A percentile compares a stretch with the other conserved stretches of the same genome.
Evolutionary conservation across 1,284 basidiomycete species (phyloP).

Genomic region (Heliocybe sulcata): DNA sequence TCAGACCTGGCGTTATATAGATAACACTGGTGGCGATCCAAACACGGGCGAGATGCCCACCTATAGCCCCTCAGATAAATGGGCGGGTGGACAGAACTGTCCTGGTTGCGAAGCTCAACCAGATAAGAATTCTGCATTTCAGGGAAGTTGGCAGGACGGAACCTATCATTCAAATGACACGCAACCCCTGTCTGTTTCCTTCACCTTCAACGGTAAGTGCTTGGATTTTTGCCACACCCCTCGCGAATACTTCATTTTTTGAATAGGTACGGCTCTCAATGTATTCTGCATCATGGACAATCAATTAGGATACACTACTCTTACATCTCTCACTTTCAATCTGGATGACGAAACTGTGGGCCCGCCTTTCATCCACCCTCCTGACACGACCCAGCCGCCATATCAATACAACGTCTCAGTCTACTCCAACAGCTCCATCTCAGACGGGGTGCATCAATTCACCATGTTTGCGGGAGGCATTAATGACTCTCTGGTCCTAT

Average conservation of each 20-base stretch:
- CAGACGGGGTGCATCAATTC: conserved; percentile 4
- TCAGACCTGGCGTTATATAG: not conserved
- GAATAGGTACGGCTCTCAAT: conserved; percentile 8
- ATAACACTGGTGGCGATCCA: not conserved
- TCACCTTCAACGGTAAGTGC: conserved; percentile 11
- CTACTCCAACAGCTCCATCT: not conserved
- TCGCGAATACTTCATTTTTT: not conserved
- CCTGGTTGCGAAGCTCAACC: conserved; percentile 2
- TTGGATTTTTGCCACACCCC: not conserved
- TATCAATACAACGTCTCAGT: not conserved
- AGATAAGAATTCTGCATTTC: not conserved
- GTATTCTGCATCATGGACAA: conserved; percentile 7
- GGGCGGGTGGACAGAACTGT: conserved; percentile 4
- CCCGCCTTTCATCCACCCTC: not conserved
- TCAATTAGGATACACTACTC: not conserved
- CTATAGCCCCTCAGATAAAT: not conserved
- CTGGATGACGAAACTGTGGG: conserved; percentile 2
- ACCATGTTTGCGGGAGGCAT: not conserved
- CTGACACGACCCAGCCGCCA: not conserved
- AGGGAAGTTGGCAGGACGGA: conserved; percentile 7
- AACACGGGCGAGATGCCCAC: not conserved
- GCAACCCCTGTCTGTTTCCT: conserved; percentile 1
- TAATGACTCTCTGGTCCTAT: conserved; percentile 3
- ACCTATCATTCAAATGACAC: not conserved
- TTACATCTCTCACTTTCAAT: not conserved